Evolutionary conservation across 2,329 filamentous ascomycete species (phyloP).

Genomic region (Hypoxylon sp.): DNA sequence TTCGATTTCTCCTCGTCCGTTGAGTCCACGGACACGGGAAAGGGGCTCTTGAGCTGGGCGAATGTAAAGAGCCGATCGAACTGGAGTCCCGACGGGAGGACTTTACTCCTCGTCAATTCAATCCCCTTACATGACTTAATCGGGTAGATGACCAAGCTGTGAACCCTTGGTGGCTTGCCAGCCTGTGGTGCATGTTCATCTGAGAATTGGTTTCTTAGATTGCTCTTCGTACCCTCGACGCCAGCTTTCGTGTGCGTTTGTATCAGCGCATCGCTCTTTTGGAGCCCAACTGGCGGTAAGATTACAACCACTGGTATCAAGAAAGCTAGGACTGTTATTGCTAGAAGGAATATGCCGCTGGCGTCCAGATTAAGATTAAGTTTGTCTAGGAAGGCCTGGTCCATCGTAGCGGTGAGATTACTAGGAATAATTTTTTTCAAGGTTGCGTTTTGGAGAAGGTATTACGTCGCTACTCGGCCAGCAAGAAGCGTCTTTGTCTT

Average conservation of each 20-base stretch:
- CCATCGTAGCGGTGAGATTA: constrained; percentile 35
- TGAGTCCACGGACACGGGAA: constrained; percentile 59
- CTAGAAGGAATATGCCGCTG: constrained; percentile 48
- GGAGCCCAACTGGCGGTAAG: constrained; percentile 69
- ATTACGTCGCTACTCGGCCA: constrained; percentile 39
- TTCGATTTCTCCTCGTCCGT: constrained; percentile 55
- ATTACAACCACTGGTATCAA: constrained; percentile 68
- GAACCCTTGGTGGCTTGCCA: constrained; percentile 53
- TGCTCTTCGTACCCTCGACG: constrained; percentile 57
- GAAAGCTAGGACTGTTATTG: constrained; percentile 60
- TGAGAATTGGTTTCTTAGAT: constrained; percentile 53
- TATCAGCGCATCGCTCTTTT: constrained; percentile 67
- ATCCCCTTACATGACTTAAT: constrained; percentile 86
- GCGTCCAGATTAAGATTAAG: constrained; percentile 48
- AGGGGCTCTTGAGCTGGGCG: constrained; percentile 73
- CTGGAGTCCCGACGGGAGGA: constrained; percentile 79
- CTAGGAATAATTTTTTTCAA: constrained; percentile 9
- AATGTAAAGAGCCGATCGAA: constrained; percentile 89
- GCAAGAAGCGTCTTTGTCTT: constrained; percentile 38
- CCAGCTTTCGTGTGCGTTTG: constrained; percentile 69
- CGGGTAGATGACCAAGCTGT: constrained; percentile 85
- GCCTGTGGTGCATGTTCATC: constrained; percentile 42
- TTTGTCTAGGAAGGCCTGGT: constrained; percentile 4
- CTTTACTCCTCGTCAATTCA: constrained; percentile 75
- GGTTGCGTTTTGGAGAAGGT: constrained; percentile 4